A percentile compares a stretch with the other conserved stretches of the same genome.
Evolutionary conservation across 257 asterid genomes (phyloP).

Genomic region (Solanum ossicruentum): DNA sequence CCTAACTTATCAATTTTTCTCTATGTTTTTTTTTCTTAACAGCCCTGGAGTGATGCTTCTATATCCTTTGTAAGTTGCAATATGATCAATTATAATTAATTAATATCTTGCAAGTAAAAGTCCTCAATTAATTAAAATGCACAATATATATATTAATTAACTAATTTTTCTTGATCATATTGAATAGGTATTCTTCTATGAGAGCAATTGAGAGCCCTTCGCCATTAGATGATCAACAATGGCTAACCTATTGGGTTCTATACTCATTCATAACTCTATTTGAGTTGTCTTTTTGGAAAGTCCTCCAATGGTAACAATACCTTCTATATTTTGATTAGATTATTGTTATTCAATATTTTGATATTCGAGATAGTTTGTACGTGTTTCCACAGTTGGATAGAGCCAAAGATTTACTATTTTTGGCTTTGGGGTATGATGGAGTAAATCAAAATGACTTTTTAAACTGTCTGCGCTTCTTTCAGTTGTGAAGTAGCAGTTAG

Average conservation of each 20-base stretch:
- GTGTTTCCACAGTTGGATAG: too few relatives aligned
- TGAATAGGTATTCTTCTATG: conserved; percentile 59
- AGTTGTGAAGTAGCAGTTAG: too few relatives aligned
- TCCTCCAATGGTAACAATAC: conserved; percentile 64
- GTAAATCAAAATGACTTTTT: too few relatives aligned
- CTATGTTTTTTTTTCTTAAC: conserved; percentile 4
- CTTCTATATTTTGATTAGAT: neutral
- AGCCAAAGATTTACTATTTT: too few relatives aligned
- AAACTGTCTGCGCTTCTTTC: too few relatives aligned
- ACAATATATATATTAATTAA: neutral
- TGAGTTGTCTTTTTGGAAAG: conserved; percentile 72
- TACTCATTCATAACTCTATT: conserved; percentile 64
- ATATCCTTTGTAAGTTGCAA: conserved; percentile 66
- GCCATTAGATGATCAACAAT: conserved; percentile 78
- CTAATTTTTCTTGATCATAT: neutral
- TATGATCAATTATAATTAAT: neutral
- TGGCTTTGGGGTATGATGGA: too few relatives aligned
- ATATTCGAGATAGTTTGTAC: accelerated
- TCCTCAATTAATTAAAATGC: neutral
- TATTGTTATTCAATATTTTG: neutral
- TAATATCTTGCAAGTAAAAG: neutral
- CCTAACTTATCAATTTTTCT: neutral
- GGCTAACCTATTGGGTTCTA: conserved; percentile 89
- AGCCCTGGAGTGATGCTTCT: conserved; percentile 89
- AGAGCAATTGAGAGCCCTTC: conserved; percentile 92